phyloP scores from a whole-genome alignment of 441 rosid species.

The Mallotus repandus region DNA sequence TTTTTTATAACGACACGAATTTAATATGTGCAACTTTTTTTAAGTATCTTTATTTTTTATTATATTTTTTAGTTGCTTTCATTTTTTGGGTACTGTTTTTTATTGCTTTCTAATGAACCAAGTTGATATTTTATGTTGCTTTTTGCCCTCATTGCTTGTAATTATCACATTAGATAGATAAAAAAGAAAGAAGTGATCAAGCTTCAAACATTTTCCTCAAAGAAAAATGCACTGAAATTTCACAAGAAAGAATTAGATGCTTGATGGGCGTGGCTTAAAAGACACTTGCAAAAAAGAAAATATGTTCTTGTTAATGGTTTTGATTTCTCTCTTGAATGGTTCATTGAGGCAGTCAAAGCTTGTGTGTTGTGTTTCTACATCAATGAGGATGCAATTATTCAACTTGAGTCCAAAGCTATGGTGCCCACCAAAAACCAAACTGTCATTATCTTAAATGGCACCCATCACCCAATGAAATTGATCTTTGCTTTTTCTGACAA shows the following conservation, averaged over 20 bases:
- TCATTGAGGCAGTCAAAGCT: background rate
- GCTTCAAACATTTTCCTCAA: background rate
- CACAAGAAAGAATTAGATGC: conserved; percentile 19
- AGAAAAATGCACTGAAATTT: background rate
- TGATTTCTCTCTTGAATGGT: no score
- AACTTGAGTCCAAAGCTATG: background rate
- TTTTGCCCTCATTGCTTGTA: background rate
- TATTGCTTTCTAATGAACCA: background rate
- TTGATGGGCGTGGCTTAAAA: background rate
- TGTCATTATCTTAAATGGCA: conserved; percentile 29
- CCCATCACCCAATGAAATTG: conserved; percentile 6
- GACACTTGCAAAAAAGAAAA: conserved; percentile 9
- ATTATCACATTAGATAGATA: background rate
- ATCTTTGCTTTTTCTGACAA: conserved; percentile 18
- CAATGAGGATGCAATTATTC: background rate
- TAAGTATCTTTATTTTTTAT: background rate
- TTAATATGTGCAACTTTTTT: no score
- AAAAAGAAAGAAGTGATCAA: background rate
- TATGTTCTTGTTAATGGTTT: conserved; percentile 7
- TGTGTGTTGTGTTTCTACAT: background rate
- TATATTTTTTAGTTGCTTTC: no score
- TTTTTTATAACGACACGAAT: no score
- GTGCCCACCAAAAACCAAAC: background rate
- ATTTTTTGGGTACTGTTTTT: no score
- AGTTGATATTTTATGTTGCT: background rate